Evolutionary conservation across 768 basidiomycete species (phyloP).

Genomic region (Hericium alpestre): DNA sequence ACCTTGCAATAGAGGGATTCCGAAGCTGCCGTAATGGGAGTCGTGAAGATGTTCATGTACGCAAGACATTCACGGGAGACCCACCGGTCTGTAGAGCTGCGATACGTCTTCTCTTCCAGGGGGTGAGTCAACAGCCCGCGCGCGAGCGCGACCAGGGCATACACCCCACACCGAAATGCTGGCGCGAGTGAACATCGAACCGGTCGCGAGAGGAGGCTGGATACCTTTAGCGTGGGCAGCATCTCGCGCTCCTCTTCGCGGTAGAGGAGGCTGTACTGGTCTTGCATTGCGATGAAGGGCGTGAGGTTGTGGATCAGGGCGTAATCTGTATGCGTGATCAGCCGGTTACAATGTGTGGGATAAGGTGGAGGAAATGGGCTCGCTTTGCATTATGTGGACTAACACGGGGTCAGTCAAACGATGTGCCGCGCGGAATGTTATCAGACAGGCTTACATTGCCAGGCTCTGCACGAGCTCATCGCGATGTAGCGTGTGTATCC

Average conservation of each 20-base stretch:
- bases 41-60: no score
- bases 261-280: constrained; percentile 45
- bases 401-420: neutral
- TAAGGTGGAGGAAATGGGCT: neutral
- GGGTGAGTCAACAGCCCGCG: constrained; percentile 24
- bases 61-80: neutral
- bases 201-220: neutral
- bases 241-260: constrained; percentile 54
- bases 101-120: constrained; percentile 12
- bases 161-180: constrained; percentile 20
- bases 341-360: neutral
- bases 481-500: constrained; percentile 34
- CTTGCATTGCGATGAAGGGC: constrained; percentile 56
- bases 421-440: neutral
- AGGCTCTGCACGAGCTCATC: constrained; percentile 27
- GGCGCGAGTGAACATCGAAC: neutral
- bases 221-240: constrained; percentile 36
- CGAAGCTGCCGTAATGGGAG: neutral
- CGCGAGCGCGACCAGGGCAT: constrained; percentile 29
- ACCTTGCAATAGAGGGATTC: neutral
- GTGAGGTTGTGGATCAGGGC: constrained; percentile 31
- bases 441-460: constrained; percentile 18
- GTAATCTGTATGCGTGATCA: constrained; percentile 21
- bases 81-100: constrained; percentile 16
- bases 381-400: constrained; percentile 17